Conservation (phyloP, 352 stramenopile species). For the Globisporangium echinulatum region DNA sequence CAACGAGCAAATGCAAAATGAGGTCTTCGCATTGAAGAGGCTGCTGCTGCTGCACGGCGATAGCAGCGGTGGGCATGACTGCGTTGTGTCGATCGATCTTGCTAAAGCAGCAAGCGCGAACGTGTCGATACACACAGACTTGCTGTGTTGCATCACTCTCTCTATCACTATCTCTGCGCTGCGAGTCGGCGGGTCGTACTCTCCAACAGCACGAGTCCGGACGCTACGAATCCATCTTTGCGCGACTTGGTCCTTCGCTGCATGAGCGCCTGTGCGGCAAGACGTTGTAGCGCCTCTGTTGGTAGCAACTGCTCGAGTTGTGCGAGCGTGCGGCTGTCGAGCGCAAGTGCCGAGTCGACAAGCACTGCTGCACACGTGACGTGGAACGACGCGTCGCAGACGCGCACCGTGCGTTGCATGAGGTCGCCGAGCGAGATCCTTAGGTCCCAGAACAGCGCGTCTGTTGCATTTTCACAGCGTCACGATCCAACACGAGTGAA, state of each 20-base stretch:
- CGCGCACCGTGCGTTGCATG: slow-evolving; percentile 9
- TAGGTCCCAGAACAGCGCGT: slow-evolving; percentile 15
- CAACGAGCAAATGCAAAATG: too few relatives aligned
- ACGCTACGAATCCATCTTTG: neutral
- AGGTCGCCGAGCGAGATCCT: slow-evolving; percentile 10
- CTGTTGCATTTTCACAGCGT: neutral
- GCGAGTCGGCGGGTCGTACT: slow-evolving; percentile 5
- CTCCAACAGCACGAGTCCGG: slow-evolving; percentile 8
- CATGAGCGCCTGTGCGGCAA: slow-evolving; percentile 1
- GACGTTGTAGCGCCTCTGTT: slow-evolving; percentile 1
- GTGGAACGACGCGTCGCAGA: slow-evolving; percentile 15
- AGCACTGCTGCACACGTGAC: neutral
- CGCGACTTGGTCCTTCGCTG: neutral
- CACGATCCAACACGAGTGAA: neutral
- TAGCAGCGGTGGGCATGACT: too few relatives aligned
- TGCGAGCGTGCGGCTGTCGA: slow-evolving; percentile 4
- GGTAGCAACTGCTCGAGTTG: slow-evolving; percentile 3
- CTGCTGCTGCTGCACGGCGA: too few relatives aligned
- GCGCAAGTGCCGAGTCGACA: neutral
- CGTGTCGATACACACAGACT: too few relatives aligned
- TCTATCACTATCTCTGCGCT: neutral
- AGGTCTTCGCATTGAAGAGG: too few relatives aligned
- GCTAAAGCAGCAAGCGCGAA: too few relatives aligned
- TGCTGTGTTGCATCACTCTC: too few relatives aligned
- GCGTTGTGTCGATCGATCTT: too few relatives aligned